Evolutionary conservation across 257 asterid genomes (phyloP).

Genomic region (Dorcoceras hygrometricum): DNA sequence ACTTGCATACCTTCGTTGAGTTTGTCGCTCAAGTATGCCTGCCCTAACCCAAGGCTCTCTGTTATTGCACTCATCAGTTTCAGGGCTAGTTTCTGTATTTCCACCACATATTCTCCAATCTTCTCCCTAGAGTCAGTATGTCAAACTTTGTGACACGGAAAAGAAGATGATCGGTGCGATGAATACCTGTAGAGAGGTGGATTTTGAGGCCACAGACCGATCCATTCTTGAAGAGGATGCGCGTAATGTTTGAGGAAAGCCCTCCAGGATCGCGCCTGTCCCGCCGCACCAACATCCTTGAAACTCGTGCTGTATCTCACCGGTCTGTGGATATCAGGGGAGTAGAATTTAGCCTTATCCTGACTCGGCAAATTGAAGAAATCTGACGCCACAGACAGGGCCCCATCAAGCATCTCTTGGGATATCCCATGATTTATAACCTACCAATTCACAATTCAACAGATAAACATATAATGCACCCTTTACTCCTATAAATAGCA

Average conservation of each 20-base stretch:
- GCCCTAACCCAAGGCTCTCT: conserved; percentile 47
- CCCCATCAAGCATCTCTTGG: conserved; percentile 33
- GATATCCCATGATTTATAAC: conserved; percentile 49
- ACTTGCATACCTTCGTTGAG: conserved; percentile 43
- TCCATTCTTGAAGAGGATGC: conserved; percentile 45
- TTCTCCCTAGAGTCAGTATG: conserved; percentile 42
- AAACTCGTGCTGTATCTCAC: conserved; percentile 45
- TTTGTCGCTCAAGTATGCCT: conserved; percentile 26
- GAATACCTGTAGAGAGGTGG: conserved; percentile 43
- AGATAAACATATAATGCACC: background rate
- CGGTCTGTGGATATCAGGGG: conserved; percentile 36
- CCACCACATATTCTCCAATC: conserved; percentile 43
- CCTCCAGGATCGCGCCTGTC: conserved; percentile 43
- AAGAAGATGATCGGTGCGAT: too few relatives aligned
- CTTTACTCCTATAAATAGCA: background rate
- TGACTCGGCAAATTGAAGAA: conserved; percentile 35
- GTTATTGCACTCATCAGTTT: conserved; percentile 33
- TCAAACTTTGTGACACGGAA: too few relatives aligned
- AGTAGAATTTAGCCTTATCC: conserved; percentile 39
- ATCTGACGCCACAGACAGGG: conserved; percentile 28
- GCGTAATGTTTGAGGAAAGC: conserved; percentile 54
- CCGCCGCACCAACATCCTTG: conserved; percentile 32
- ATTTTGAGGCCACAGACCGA: conserved; percentile 41
- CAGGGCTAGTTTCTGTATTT: conserved; percentile 29
- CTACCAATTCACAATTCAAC: conserved; percentile 9